Evolutionary conservation across 1,139 yeast genomes (phyloP).

Genomic region (Lodderomyces parapsilosis): DNA sequence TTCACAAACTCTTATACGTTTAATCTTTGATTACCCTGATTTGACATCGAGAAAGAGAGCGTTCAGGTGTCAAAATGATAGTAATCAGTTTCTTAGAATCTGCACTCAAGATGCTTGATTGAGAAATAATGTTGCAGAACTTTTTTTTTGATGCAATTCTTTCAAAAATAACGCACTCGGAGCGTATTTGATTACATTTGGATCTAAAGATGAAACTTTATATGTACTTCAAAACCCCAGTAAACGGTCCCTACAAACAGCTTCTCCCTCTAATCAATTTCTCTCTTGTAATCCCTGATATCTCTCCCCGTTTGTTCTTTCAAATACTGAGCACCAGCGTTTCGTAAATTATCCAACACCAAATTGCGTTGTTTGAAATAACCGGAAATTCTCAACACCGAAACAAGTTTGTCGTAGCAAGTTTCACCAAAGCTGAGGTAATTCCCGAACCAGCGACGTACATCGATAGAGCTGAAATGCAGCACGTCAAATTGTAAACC

Average conservation of each 20-base stretch:
- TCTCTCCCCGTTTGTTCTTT: constrained; percentile 38
- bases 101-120: not conserved
- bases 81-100: not conserved
- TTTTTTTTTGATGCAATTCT: no score
- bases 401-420: constrained; percentile 46
- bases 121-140: no score
- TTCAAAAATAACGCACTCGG: no score
- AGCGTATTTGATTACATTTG: no score
- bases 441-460: constrained; percentile 52
- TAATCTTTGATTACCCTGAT: not conserved
- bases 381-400: constrained; percentile 38
- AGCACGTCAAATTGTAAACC: constrained; percentile 54
- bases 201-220: no score
- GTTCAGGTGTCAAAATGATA: not conserved
- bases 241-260: not conserved
- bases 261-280: not conserved
- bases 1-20: not conserved
- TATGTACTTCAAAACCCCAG: no score
- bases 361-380: constrained; percentile 45
- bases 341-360: constrained; percentile 35
- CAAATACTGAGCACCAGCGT: constrained; percentile 30
- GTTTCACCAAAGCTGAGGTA: constrained; percentile 56
- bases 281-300: constrained; percentile 18
- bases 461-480: constrained; percentile 48
- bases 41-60: not conserved